Conservation (phyloP, 2,329 filamentous ascomycete genomes). For the Fusarium sp. region DNA sequence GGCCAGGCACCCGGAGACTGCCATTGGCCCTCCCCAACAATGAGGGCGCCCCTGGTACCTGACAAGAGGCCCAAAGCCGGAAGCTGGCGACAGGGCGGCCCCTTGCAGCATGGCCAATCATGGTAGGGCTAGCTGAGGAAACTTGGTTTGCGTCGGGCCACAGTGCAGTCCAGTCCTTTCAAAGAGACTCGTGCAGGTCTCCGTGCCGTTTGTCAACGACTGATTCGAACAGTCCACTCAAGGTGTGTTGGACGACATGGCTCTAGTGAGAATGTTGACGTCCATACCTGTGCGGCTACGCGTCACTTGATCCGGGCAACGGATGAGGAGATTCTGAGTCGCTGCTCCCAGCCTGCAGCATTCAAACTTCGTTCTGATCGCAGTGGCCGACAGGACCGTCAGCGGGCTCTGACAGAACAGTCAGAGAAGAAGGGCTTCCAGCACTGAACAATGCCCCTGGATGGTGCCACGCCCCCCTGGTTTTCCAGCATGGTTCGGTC, state of each 20-base stretch:
- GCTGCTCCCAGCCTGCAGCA: background rate
- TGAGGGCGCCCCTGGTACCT: constrained; percentile 38
- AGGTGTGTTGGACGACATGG: constrained; percentile 9
- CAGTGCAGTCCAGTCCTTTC: constrained; percentile 5
- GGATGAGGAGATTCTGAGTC: constrained; percentile 14
- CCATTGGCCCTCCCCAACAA: constrained; percentile 44
- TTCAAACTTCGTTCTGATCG: background rate
- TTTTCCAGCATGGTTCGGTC: constrained; percentile 20
- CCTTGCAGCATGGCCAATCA: constrained; percentile 44
- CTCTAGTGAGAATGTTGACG: constrained; percentile 2
- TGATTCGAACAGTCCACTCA: constrained; percentile 15
- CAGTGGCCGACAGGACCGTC: background rate
- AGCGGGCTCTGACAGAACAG: background rate
- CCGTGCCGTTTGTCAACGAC: background rate
- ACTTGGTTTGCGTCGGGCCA: constrained; percentile 33
- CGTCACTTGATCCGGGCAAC: background rate
- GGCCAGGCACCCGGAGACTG: constrained; percentile 22
- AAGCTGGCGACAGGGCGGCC: constrained; percentile 37
- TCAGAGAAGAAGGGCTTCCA: constrained; percentile 9
- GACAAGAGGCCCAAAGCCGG: constrained; percentile 35
- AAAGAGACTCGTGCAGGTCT: background rate
- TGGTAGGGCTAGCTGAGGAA: constrained; percentile 17
- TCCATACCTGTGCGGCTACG: background rate
- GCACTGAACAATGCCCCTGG: constrained; percentile 23
- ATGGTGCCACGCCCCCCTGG: constrained; percentile 39